Conservation (phyloP, 2,329 filamentous ascomycete genomes). For the Colletotrichum sp. region DNA sequence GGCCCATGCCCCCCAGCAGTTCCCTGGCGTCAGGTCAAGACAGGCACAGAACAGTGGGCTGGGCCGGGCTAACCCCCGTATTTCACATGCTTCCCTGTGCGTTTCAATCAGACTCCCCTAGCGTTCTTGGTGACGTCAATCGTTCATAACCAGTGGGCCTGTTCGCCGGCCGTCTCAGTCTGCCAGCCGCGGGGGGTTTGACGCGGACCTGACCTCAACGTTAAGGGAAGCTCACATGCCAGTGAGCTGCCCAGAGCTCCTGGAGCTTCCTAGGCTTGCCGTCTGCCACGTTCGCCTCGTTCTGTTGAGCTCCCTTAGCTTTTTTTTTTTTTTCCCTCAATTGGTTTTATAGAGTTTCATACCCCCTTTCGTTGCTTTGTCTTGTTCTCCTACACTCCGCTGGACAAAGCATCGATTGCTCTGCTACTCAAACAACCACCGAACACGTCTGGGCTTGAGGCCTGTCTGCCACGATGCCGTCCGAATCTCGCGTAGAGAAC, state of each 20-base stretch:
- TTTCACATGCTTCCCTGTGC: conserved; percentile 16
- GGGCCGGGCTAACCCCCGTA: not conserved
- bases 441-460: not conserved
- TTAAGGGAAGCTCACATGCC: conserved; percentile 4
- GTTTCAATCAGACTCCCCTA: conserved; percentile 14
- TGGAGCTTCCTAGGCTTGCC: conserved; percentile 8
- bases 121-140: conserved; percentile 18
- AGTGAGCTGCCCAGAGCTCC: conserved; percentile 13
- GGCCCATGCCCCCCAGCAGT: not conserved
- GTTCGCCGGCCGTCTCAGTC: conserved; percentile 2
- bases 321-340: not conserved
- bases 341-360: not conserved
- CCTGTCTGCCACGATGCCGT: conserved; percentile 33
- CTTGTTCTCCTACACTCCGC: not conserved
- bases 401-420: not conserved
- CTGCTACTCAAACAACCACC: not conserved
- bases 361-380: not conserved
- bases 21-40: not conserved
- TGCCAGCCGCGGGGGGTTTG: not conserved
- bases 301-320: not conserved
- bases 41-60: not conserved
- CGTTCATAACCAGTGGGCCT: conserved; percentile 3
- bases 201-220: not conserved
- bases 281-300: not conserved
- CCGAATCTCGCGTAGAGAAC: conserved; percentile 37